These are phyloP conservation scores for Microdochium trichocladiopsis DNA, from an alignment of 2,329 filamentous ascomycete species.

Conservation along the genomic window DNA sequence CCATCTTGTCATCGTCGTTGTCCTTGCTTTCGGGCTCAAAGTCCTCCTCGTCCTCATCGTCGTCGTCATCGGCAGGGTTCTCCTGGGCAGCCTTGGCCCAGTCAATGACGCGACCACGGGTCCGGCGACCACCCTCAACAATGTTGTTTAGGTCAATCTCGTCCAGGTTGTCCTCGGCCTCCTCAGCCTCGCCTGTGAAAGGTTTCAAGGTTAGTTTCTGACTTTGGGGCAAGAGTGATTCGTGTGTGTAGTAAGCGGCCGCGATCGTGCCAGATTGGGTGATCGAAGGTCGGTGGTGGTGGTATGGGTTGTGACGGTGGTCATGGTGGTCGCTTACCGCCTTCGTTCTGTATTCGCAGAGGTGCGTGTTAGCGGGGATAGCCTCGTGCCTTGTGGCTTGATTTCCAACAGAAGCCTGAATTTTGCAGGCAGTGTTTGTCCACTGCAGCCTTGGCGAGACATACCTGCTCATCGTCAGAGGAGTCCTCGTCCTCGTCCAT, in stretches of 20 bases:
- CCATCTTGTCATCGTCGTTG: conserved; percentile 66
- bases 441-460: conserved; percentile 16
- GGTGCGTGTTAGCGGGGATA: neutral
- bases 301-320: neutral
- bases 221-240: neutral
- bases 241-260: neutral
- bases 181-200: conserved; percentile 49
- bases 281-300: conserved; percentile 1
- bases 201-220: conserved; percentile 16
- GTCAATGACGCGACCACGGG: conserved; percentile 87
- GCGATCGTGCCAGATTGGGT: conserved; percentile 1
- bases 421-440: conserved; percentile 2
- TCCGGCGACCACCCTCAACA: conserved; percentile 70
- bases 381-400: neutral
- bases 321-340: conserved; percentile 5
- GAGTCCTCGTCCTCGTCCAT: conserved; percentile 75
- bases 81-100: conserved; percentile 85
- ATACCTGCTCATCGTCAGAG: conserved; percentile 52
- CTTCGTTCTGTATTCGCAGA: neutral
- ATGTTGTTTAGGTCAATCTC: conserved; percentile 91
- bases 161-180: conserved; percentile 77
- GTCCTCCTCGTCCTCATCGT: conserved; percentile 71
- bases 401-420: neutral
- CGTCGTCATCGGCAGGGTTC: conserved; percentile 66
- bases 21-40: conserved; percentile 53